Base-by-base conservation (phyloP, 1,139 yeast genomes). In the Pneumocystis canis region DNA sequence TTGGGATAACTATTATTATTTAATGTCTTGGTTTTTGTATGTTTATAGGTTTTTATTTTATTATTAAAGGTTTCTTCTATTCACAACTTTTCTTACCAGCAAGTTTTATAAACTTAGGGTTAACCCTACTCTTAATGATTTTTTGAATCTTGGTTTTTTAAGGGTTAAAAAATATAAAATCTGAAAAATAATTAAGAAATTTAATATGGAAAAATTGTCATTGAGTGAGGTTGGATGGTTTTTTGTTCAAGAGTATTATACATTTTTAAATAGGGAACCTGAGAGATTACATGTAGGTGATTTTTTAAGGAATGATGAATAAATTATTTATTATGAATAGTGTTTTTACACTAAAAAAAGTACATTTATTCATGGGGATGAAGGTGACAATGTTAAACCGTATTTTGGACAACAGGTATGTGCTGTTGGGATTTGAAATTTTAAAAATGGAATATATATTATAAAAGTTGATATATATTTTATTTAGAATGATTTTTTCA, bases 201-300 rank as follows among this genome's bases (percentile, higher is more conserved):
- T 47, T 14, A 25, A 11, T n/a, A 47, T 54, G 40, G 65, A 61
- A 28, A 66, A 62, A 37, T 63, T 67, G n/a, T 62, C 67, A 30
- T 65, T 68, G 61, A 68, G 68, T 62, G 76, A 73, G 62, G 71
- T 75, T 59, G 77, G 76, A 28, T 76, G 78, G 78, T 68, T 73
- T 63, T 76, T 77, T 67, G 76, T 75, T 30, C 73, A 75, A 66
- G 72, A 73, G 65, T 77, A 76, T 69, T 77, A 77, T 67, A 70
- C 76, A 20, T 67, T 67, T 61, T 67, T 77, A 65, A 73, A 74
- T 68, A 67, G 68, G 60, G 68, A 71, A 58, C 77, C 76, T 39
- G 68, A 70, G 54, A 67, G 68, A 57, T 71, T 76, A 40, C 73
- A 73, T 65, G 70, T 68, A 68, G 25, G 68, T 61, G 2, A 33